Evolutionary conservation across 1,284 basidiomycete genomes (phyloP).

Genomic region (Hypsizygus ulmarius): DNA sequence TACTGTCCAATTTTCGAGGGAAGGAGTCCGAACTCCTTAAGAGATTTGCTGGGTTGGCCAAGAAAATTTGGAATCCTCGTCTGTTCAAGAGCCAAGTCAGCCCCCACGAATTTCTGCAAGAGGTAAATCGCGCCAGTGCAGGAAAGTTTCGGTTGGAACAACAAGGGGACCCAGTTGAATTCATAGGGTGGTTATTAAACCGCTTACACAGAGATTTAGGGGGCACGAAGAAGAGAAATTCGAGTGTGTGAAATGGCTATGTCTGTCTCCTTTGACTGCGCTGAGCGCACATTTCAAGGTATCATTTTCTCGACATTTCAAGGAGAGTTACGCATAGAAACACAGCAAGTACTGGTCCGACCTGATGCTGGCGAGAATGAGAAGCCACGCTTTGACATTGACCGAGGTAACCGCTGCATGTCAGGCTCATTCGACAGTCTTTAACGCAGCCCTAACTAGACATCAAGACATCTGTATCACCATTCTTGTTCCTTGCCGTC

Average conservation of each 20-base stretch:
- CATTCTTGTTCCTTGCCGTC: conserved; percentile 93
- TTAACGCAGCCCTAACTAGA: conserved; percentile 45
- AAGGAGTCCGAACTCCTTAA: conserved; percentile 86
- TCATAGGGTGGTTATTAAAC: conserved; percentile 95
- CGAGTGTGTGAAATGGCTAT: conserved; percentile 56
- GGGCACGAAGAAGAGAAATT: conserved; percentile 82
- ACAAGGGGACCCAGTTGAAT: conserved; percentile 96
- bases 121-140: conserved; percentile 84
- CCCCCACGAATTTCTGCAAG: conserved; percentile 97
- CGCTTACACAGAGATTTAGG: conserved; percentile 90
- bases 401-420: conserved; percentile 61
- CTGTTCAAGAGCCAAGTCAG: conserved; percentile 98
- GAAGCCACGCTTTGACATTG: conserved; percentile 88
- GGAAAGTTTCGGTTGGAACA: conserved; percentile 91
- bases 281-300: conserved; percentile 42
- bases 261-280: conserved; percentile 2
- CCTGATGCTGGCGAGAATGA: conserved; percentile 68
- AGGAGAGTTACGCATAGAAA: conserved; percentile 90
- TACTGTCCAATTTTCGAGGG: conserved; percentile 69
- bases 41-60: conserved; percentile 81
- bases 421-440: not conserved
- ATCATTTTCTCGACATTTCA: conserved; percentile 94
- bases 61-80: conserved; percentile 94
- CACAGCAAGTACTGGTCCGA: conserved; percentile 88
- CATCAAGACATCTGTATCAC: conserved; percentile 82